Evolutionary conservation across 768 basidiomycete genomes (phyloP), one percentile per base, ranked within the genome.

Genomic region (Boletus eberwhitei): DNA sequence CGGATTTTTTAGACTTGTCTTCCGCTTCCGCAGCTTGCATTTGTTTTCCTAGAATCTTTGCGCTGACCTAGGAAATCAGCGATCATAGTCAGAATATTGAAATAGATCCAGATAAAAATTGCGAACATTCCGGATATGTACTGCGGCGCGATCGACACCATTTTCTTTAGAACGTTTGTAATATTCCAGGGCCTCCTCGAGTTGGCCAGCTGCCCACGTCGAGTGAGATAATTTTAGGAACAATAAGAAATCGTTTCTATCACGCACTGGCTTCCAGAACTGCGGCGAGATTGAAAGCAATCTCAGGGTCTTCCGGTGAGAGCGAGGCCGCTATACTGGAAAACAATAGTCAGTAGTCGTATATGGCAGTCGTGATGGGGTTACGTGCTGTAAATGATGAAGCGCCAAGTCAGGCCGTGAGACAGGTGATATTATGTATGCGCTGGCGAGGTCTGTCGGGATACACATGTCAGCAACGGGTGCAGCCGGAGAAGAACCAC

Each of bases 231-330:
- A 67, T 60, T 70, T 66, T 66, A 64, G 64, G 61, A 62, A 73
- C 69, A 75, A 72, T 72, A 68, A 67, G 66, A 54, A 55, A 57
- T 55, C 57, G 52, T 60, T 59, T 52, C 47, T 38, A 64, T 55
- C 53, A 78, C 86, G 63, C 62, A 90, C 92, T 83, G 52, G 92
- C 91, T 84, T 94, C 92, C 56, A 93, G 79, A 63, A 94, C 90
- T 42, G 90, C 92, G 48, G 88, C 92, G 54, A 92, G 81, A 75
- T 94, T 94, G 78, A 93, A 94, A 16, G 89, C 86, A 65, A 93
- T 91, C 70, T 94, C 92, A 69, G 88, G 86, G 76, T 94, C 92
- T 70, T 91, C 88, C 43, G 92, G 92, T 55, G 86, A 81, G 62
- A 94, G 80, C n/a, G 85, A 84, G 41, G 84, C 78, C 46, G 92